These are phyloP conservation scores for Colletotrichum liriopes DNA, from an alignment of 2,329 filamentous ascomycete species.

Conservation along the genomic window DNA sequence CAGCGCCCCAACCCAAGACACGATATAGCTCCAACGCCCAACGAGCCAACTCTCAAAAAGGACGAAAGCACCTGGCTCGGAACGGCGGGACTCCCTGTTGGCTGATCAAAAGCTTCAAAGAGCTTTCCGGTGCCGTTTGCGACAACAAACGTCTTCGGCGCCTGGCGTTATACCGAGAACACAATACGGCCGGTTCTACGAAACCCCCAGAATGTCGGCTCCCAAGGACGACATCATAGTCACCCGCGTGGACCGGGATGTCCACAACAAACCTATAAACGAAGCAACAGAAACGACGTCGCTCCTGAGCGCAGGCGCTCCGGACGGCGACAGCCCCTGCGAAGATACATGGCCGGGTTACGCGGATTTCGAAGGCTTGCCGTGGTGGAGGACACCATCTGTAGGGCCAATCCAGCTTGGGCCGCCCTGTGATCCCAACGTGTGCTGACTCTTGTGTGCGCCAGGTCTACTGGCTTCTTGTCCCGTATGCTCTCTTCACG, in stretches of 20 bases:
- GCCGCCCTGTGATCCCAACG: constrained; percentile 1
- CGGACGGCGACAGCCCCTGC: constrained; percentile 39
- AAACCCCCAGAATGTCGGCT: constrained; percentile 26
- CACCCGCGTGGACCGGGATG: constrained; percentile 34
- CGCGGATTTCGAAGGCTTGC: constrained; percentile 72
- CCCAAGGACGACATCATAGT: constrained; percentile 39
- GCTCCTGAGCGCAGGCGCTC: constrained; percentile 54
- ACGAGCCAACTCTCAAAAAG: background rate
- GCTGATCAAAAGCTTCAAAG: background rate
- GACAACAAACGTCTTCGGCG: background rate
- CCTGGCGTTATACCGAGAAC: background rate
- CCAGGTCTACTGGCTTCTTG: constrained; percentile 87
- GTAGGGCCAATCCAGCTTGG: constrained; percentile 56
- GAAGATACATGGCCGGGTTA: constrained; percentile 63
- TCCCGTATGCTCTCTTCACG: constrained; percentile 85
- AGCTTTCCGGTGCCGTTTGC: constrained; percentile 1
- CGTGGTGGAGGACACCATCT: constrained; percentile 76
- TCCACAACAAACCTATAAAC: constrained; percentile 25
- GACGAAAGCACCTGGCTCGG: background rate
- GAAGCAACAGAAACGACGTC: constrained; percentile 55
- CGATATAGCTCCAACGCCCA: constrained; percentile 21
- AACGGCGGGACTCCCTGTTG: background rate
- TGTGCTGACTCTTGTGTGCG: constrained; percentile 28
- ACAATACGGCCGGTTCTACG: background rate
- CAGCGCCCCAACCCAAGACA: constrained; percentile 1